Evolutionary conservation across 1,139 yeast species (phyloP).

Genomic region (Lipomyces yarrowii): DNA sequence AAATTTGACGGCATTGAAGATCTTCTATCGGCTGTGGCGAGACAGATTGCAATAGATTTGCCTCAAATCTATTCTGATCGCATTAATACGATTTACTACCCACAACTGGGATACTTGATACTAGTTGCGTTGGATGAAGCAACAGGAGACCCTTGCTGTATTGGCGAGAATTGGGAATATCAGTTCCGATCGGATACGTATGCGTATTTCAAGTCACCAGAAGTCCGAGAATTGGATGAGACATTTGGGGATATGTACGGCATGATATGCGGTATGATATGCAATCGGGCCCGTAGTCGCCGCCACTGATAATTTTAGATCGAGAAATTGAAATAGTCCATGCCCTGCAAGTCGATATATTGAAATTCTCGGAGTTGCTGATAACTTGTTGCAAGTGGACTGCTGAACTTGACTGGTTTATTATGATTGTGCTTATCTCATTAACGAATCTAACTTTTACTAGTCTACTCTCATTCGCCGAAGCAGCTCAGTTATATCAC

Average conservation of each 20-base stretch:
- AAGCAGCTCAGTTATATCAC: slow-evolving; percentile 41
- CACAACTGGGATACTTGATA: slow-evolving; percentile 51
- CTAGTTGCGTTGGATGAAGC: slow-evolving; percentile 32
- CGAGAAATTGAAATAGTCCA: slow-evolving; percentile 49
- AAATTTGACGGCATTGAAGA: slow-evolving; percentile 47
- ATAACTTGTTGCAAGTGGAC: slow-evolving; percentile 35
- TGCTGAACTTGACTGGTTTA: slow-evolving; percentile 46
- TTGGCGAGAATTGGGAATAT: slow-evolving; percentile 42
- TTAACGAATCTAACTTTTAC: background rate
- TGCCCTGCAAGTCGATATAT: slow-evolving; percentile 41
- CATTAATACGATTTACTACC: slow-evolving; percentile 49
- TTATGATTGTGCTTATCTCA: background rate
- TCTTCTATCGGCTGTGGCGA: slow-evolving; percentile 40
- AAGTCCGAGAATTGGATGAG: slow-evolving; percentile 38
- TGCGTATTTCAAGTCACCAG: slow-evolving; percentile 45
- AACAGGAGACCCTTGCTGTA: slow-evolving; percentile 23
- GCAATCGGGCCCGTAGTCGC: background rate
- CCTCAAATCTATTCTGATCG: slow-evolving; percentile 26
- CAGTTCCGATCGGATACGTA: slow-evolving; percentile 47
- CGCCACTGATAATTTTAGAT: slow-evolving; percentile 34
- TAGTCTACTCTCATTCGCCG: slow-evolving; percentile 45
- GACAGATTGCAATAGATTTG: slow-evolving; percentile 30
- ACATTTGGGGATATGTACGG: slow-evolving; percentile 23
- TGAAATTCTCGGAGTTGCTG: slow-evolving; percentile 35
- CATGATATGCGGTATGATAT: slow-evolving; percentile 12